Percentiles rank a stretch among this genome's conserved stretches.
Conservation (phyloP, 225 moss, liverwort and hornwort genomes). For the Neckera pumila region DNA sequence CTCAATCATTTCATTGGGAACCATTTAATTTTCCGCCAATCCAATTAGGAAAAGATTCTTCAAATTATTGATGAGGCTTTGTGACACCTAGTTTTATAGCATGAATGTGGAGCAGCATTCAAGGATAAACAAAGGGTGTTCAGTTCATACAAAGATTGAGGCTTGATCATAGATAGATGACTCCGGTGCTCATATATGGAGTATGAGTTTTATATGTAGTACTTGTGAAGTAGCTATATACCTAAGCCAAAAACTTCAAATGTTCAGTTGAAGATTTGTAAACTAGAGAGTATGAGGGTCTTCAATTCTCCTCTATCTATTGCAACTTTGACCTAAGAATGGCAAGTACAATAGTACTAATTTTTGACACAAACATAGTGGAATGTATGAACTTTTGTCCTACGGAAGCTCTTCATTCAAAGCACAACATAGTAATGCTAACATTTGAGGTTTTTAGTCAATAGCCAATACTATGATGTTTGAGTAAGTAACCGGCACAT, state of each 20-base stretch:
- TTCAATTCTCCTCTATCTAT: not conserved
- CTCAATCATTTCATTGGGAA: not conserved
- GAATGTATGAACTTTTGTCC: not conserved
- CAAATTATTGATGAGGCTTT: not conserved
- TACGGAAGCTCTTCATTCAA: not conserved
- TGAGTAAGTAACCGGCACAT: not conserved
- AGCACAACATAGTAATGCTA: not conserved
- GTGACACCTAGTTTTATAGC: no score
- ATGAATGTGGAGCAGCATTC: not conserved
- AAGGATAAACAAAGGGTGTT: not conserved
- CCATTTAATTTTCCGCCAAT: not conserved
- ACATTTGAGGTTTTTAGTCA: not conserved
- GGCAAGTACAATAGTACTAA: not conserved
- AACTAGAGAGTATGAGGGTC: not conserved
- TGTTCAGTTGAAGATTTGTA: accelerated
- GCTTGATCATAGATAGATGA: not conserved
- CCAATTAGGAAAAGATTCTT: not conserved
- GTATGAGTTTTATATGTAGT: not conserved
- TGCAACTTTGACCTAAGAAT: not conserved
- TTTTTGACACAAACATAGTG: not conserved
- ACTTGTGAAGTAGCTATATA: not conserved
- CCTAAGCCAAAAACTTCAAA: not conserved
- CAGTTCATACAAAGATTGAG: not conserved
- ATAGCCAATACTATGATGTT: not conserved
- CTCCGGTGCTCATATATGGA: not conserved